Conservation (phyloP, 192 early-diverging fungal species). For the Pilobolus umbonatus region DNA sequence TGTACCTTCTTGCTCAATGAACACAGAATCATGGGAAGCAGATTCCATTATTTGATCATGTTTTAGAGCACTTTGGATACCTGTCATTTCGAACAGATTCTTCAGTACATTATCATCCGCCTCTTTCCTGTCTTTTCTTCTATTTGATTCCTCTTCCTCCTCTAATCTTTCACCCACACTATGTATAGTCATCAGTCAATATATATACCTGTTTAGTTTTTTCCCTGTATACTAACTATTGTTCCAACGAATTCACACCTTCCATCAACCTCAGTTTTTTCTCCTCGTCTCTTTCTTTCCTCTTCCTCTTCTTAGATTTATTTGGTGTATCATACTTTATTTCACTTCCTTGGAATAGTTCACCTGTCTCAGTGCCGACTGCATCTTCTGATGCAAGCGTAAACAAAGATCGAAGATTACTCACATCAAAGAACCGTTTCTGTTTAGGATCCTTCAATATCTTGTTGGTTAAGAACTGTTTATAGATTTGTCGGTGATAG, state of each 20-base stretch:
- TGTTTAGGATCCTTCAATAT: conserved; percentile 88
- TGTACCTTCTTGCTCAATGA: conserved; percentile 69
- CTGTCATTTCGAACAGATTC: conserved; percentile 77
- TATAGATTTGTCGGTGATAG: conserved; percentile 96
- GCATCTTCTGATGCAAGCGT: conserved; percentile 54
- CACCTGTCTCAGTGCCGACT: conserved; percentile 76
- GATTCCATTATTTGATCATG: conserved; percentile 89
- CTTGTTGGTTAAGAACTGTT: conserved; percentile 96
- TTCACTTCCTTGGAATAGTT: conserved; percentile 74
- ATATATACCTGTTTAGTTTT: background rate
- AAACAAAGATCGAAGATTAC: conserved; percentile 85
- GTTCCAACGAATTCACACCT: conserved; percentile 35
- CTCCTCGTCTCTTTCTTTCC: conserved; percentile 22
- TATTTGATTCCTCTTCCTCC: conserved; percentile 6
- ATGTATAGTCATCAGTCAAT: background rate
- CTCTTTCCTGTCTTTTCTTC: conserved; percentile 1
- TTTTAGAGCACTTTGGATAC: conserved; percentile 83
- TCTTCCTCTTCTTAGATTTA: conserved; percentile 10
- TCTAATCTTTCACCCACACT: conserved; percentile 23
- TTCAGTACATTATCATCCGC: conserved; percentile 62
- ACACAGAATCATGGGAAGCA: conserved; percentile 51
- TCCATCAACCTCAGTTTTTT: conserved; percentile 29
- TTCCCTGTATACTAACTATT: conserved; percentile 27
- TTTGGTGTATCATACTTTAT: conserved; percentile 37
- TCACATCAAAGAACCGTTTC: conserved; percentile 74